Evolutionary conservation across 257 asterid genomes (phyloP).

Genomic region (Nyctanthes arbortristis): DNA sequence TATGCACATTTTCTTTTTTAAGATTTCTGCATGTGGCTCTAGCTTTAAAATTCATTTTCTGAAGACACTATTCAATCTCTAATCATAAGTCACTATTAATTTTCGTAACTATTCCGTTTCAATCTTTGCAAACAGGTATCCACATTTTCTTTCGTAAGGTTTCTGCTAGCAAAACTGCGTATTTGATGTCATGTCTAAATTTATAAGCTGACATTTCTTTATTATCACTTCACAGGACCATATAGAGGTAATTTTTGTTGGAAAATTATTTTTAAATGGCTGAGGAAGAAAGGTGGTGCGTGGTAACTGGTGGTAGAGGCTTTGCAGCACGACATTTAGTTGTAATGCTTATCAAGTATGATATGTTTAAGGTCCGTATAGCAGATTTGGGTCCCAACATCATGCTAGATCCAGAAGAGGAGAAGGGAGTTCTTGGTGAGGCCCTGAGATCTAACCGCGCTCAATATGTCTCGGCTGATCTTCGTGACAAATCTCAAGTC

Average conservation of each 20-base stretch:
- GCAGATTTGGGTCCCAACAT: constrained; percentile 75
- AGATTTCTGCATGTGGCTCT: too few relatives aligned
- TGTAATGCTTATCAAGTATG: constrained; percentile 67
- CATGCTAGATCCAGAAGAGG: constrained; percentile 72
- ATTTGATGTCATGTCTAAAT: background rate
- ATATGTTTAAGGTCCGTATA: constrained; percentile 69
- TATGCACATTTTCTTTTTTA: too few relatives aligned
- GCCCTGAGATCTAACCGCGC: constrained; percentile 78
- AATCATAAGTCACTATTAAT: too few relatives aligned
- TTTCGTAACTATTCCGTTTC: too few relatives aligned
- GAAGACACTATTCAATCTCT: too few relatives aligned
- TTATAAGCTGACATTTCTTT: background rate
- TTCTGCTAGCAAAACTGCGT: background rate
- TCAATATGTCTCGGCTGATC: constrained; percentile 72
- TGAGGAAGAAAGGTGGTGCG: constrained; percentile 71
- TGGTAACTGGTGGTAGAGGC: constrained; percentile 97
- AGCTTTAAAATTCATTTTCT: too few relatives aligned
- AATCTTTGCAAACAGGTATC: too few relatives aligned
- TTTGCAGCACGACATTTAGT: constrained; percentile 95
- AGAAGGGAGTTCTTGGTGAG: constrained; percentile 59
- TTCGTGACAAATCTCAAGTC: constrained; percentile 83
- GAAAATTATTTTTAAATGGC: constrained; percentile 31
- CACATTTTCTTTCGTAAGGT: background rate
- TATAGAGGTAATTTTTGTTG: constrained; percentile 9
- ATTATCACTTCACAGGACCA: constrained; percentile 5